Conservation (phyloP, 1,139 yeast species). For the Zygotorulaspora mrakii region DNA sequence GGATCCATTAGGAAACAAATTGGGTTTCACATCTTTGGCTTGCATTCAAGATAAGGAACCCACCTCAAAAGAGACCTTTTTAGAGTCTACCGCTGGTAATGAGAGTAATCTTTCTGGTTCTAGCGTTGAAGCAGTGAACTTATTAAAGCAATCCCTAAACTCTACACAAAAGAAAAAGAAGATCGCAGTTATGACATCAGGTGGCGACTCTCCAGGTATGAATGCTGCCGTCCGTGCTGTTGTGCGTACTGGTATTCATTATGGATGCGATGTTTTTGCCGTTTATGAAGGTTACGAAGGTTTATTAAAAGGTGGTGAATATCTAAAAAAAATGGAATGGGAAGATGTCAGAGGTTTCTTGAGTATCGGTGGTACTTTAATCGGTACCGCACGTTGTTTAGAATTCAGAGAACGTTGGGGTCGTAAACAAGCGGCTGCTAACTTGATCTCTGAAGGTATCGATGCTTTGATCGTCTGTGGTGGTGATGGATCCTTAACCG, state of each 20-base stretch:
- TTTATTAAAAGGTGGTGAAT: conserved; percentile 64
- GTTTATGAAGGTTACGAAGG: conserved; percentile 79
- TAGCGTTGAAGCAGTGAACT: conserved; percentile 18
- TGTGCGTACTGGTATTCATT: conserved; percentile 66
- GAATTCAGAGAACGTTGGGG: conserved; percentile 68
- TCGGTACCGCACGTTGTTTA: conserved; percentile 75
- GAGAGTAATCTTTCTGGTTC: conserved; percentile 19
- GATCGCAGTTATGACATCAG: conserved; percentile 82
- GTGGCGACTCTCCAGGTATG: conserved; percentile 89
- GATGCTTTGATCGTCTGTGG: conserved; percentile 81
- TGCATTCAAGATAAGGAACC: conserved; percentile 37
- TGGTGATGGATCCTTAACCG: conserved; percentile 82
- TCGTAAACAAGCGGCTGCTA: conserved; percentile 60
- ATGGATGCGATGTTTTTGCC: conserved; percentile 70
- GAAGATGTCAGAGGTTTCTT: conserved; percentile 73
- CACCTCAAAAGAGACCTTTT: conserved; percentile 37
- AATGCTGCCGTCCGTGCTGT: conserved; percentile 79
- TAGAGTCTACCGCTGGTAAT: conserved; percentile 17
- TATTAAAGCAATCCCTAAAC: conserved; percentile 23
- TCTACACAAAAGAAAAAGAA: conserved; percentile 42
- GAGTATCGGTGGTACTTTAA: conserved; percentile 73
- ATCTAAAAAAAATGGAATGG: conserved; percentile 67
- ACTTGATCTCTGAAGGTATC: conserved; percentile 67
- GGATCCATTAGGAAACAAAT: conserved; percentile 58
- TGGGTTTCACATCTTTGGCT: conserved; percentile 44